Evolutionary conservation across 2,329 filamentous ascomycete species (phyloP), one percentile per base, ranked within the genome.

Genomic region (Fonsecaea nubica): DNA sequence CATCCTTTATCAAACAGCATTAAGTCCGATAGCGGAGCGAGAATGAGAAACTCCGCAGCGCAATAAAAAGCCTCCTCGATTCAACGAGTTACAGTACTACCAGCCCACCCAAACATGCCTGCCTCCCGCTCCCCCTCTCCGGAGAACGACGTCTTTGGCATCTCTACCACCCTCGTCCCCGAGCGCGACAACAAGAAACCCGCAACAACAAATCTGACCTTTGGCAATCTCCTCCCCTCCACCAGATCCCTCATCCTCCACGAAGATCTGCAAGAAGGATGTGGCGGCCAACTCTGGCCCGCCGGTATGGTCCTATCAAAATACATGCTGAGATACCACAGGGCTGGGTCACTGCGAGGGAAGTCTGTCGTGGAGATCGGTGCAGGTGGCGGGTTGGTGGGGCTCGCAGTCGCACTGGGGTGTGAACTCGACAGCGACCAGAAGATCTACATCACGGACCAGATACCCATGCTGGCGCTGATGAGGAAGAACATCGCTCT

Each of bases 211-310:
- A 75, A 75, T 30, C 76, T 88, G 18, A 82, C 85, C 40, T 95
- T 98, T 75, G 89, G 91, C 69, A 90, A 91, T 45, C 85, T 95
- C 60, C 84, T 97, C 38, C 79, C 83, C 21, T 81, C 85, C 56
- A n/a, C 36, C 21, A 89, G 91, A 53, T 66, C 71, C 50, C 84
- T 98, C 68, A 84, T 86, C 67, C 86, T 98, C 15, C 90, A 92
- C 74, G 93, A 97, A 78, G 93, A 98, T 78, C 85, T 97, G 56
- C 87, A 87, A 64, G 87, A 91, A 69, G 95, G 95, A 67, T 98
- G 95, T 78, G 95, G 95, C 57, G 95, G 95, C 2, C 92, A 96
- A 79, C 85, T 96, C 10, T 98, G 95, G 95, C 94, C 93, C 2
- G 94, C 94, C 0, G 95, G 95, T 10, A 91, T 96, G 88, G 87